phyloP scores from a whole-genome alignment of 176 grass and related monocot genomes.

The Triticum timopheevii region DNA sequence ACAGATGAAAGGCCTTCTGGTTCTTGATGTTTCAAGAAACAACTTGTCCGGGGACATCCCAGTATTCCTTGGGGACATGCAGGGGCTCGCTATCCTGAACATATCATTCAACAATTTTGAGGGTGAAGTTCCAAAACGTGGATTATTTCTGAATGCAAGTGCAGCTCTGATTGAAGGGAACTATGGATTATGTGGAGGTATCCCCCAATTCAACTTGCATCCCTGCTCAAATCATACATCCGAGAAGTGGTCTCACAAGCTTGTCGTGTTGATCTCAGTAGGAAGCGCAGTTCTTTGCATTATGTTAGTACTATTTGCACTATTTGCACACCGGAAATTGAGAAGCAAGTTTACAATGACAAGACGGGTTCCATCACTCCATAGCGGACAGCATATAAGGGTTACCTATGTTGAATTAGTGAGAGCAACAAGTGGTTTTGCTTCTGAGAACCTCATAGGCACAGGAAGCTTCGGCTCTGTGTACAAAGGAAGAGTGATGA shows the following conservation, averaged over 20 bases:
- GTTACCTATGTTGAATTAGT: slow-evolving; percentile 24
- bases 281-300: background rate
- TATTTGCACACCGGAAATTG: background rate
- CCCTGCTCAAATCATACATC: background rate
- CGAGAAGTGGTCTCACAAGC: background rate
- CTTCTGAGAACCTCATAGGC: slow-evolving; percentile 11
- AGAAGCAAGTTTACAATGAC: background rate
- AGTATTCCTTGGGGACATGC: slow-evolving; percentile 11
- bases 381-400: background rate
- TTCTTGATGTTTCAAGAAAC: slow-evolving; percentile 44
- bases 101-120: slow-evolving; percentile 58
- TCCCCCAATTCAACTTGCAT: slow-evolving; percentile 19
- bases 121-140: slow-evolving; percentile 28
- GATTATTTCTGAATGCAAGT: slow-evolving; percentile 41
- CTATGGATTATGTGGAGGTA: slow-evolving; percentile 39
- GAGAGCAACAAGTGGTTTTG: slow-evolving; percentile 23
- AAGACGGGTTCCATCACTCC: background rate
- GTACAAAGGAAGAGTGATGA: slow-evolving; percentile 10
- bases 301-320: background rate
- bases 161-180: slow-evolving; percentile 31
- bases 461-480: slow-evolving; percentile 29
- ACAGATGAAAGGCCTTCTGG: slow-evolving; percentile 26
- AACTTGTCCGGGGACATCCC: slow-evolving; percentile 44
- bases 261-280: background rate
- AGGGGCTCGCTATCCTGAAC: slow-evolving; percentile 18